Conservation (phyloP, 345 rosid genomes). For the Melaleuca alternifolia region DNA sequence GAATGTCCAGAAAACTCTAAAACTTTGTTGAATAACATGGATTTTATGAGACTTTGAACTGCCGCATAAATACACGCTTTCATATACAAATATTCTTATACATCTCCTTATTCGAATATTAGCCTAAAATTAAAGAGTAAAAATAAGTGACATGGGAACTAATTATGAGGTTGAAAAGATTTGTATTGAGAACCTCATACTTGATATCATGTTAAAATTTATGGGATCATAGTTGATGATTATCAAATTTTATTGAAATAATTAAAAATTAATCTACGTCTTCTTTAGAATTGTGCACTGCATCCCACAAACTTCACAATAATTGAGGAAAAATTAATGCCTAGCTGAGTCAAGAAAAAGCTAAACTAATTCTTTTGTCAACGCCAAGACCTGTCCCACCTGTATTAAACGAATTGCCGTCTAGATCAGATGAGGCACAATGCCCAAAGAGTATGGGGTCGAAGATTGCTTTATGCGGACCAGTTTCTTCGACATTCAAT, state of each 20-base stretch:
- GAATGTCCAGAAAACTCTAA: not conserved
- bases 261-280: not conserved
- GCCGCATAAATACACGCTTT: not conserved
- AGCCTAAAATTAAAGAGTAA: not conserved
- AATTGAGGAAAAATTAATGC: not conserved
- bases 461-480: not conserved
- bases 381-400: not conserved
- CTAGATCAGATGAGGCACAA: not conserved
- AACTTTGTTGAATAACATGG: not conserved
- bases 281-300: not conserved
- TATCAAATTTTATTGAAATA: not conserved
- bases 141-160: not conserved
- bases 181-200: accelerated
- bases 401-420: not conserved
- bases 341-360: not conserved
- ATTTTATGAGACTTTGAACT: not conserved
- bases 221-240: not conserved
- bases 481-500: not conserved
- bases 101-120: not conserved
- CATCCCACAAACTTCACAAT: not conserved
- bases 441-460: not conserved
- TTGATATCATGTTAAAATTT: not conserved
- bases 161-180: not conserved
- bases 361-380: not conserved
- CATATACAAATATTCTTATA: not conserved